phyloP scores from a whole-genome alignment of 257 asterid genomes.

The Gynochthodes officinalis region DNA sequence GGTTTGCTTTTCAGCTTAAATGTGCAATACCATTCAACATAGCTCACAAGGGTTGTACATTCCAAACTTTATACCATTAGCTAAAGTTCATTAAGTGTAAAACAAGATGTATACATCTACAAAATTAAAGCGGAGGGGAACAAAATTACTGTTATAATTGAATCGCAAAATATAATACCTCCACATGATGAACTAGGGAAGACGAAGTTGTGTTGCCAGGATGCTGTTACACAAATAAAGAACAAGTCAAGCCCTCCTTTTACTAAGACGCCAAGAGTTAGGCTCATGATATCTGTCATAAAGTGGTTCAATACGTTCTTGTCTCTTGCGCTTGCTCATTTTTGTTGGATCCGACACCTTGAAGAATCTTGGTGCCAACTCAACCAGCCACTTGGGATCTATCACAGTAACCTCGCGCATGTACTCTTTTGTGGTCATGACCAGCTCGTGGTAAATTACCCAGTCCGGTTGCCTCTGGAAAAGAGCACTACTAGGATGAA shows the following conservation, averaged over 20 bases:
- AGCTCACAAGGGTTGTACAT: too few relatives aligned
- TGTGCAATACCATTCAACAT: too few relatives aligned
- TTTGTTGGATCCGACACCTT: constrained; percentile 87
- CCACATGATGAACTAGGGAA: background rate
- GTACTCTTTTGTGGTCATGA: constrained; percentile 93
- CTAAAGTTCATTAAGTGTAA: too few relatives aligned
- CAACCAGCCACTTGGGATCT: constrained; percentile 96
- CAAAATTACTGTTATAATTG: background rate
- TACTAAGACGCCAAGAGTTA: constrained; percentile 95
- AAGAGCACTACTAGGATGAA: constrained; percentile 94
- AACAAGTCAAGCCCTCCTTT: constrained; percentile 64
- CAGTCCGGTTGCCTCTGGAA: constrained; percentile 94
- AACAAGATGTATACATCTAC: background rate
- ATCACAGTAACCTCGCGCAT: constrained; percentile 92
- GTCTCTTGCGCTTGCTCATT: constrained; percentile 97
- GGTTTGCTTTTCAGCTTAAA: background rate
- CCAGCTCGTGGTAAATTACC: constrained; percentile 93
- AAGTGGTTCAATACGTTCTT: constrained; percentile 91
- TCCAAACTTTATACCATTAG: too few relatives aligned
- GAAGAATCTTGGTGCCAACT: constrained; percentile 93
- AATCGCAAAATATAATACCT: background rate
- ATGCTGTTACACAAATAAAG: background rate
- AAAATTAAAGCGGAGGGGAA: background rate
- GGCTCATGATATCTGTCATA: constrained; percentile 93
- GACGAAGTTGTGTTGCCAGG: background rate